phyloP scores from a whole-genome alignment of 176 grass and related monocot species.

The Aegilops longissima region DNA sequence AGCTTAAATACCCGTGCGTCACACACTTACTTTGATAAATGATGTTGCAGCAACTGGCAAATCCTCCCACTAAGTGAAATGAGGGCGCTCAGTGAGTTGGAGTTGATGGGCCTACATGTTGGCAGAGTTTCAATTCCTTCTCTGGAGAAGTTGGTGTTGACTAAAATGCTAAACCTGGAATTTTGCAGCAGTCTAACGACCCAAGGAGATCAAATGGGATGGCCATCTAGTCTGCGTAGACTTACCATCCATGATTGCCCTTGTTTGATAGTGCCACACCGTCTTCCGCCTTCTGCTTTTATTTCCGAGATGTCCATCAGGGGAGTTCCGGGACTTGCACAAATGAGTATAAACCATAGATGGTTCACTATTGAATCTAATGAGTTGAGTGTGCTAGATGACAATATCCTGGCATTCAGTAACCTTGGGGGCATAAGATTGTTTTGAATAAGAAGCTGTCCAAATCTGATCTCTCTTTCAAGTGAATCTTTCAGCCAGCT shows the following conservation, averaged over 20 bases:
- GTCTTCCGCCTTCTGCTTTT: constrained; percentile 3
- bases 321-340: not conserved
- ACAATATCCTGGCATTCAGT: not conserved
- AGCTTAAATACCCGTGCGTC: too few species aligned
- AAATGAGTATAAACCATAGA: fast-evolving
- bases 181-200: constrained; percentile 17
- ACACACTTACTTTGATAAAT: not conserved
- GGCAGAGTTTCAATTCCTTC: constrained; percentile 4
- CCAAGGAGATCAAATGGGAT: not conserved
- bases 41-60: constrained; percentile 15
- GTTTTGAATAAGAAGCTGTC: not conserved
- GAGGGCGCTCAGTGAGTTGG: constrained; percentile 14
- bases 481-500: constrained; percentile 5
- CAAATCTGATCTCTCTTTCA: not conserved
- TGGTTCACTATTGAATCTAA: not conserved
- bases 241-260: constrained; percentile 1
- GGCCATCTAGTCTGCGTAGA: not conserved
- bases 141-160: constrained; percentile 32
- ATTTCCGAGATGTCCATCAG: constrained; percentile 8
- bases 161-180: constrained; percentile 25
- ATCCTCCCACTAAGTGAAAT: constrained; percentile 18
- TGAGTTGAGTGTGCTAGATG: not conserved
- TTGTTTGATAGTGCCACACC: not conserved
- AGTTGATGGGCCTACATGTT: not conserved
- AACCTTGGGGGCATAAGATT: not conserved